Conservation (phyloP, 331 rosid genomes). For the Ulmus americana region DNA sequence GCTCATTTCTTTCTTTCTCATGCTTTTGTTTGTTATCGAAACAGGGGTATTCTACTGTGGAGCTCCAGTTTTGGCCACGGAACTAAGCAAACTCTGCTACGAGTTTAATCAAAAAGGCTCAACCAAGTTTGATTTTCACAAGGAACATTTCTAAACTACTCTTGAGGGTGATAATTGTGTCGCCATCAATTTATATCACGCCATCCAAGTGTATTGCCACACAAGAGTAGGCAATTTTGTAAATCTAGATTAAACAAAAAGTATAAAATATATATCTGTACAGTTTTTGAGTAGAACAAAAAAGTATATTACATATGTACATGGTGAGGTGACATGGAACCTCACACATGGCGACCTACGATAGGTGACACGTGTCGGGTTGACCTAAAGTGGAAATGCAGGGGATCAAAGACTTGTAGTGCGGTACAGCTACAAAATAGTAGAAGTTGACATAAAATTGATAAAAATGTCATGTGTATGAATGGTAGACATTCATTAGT, state of each 20-base stretch:
- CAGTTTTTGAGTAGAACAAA: constrained; percentile 28
- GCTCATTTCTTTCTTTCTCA: neutral
- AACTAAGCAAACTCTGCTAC: constrained; percentile 78
- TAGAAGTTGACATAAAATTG: constrained; percentile 28
- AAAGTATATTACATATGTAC: neutral
- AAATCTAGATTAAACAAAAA: constrained; percentile 6
- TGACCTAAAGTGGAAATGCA: constrained; percentile 14
- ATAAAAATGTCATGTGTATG: constrained; percentile 11
- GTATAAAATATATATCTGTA: constrained; percentile 31
- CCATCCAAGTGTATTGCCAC: constrained; percentile 2
- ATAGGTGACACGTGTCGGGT: constrained; percentile 15
- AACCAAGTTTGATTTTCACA: constrained; percentile 95
- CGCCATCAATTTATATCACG: neutral
- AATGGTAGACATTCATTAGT: constrained; percentile 32
- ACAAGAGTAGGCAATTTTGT: constrained; percentile 27
- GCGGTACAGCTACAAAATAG: constrained; percentile 44
- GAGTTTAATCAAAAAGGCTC: constrained; percentile 90
- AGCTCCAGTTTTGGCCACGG: constrained; percentile 95
- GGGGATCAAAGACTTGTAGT: constrained; percentile 25
- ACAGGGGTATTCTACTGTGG: constrained; percentile 97
- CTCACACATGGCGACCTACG: constrained; percentile 28
- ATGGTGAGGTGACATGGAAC: constrained; percentile 26
- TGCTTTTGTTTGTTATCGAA: constrained; percentile 21
- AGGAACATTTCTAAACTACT: constrained; percentile 70
- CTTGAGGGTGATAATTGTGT: neutral